These are phyloP conservation scores for Salinomyces thailandicus DNA, from an alignment of 2,329 filamentous ascomycete genomes.

Conservation along the genomic window DNA sequence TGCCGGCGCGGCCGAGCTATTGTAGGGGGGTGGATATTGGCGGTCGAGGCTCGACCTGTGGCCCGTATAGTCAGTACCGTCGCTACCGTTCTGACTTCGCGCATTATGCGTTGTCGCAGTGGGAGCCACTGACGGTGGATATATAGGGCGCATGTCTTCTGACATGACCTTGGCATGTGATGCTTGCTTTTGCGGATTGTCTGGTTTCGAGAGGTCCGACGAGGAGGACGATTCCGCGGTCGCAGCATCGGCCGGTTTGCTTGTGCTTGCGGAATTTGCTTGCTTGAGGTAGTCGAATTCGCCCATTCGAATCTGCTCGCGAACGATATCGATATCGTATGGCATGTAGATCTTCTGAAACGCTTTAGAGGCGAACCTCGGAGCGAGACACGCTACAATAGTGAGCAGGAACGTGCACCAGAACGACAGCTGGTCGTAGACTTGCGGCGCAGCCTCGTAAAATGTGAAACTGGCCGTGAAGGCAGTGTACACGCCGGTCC, in stretches of 20 bases:
- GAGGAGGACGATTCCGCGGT: slow-evolving; percentile 46
- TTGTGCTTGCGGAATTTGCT: slow-evolving; percentile 32
- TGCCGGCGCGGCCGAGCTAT: slow-evolving; percentile 7
- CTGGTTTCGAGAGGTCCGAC: slow-evolving; percentile 43
- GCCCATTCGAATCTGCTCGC: slow-evolving; percentile 78
- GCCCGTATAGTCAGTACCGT: slow-evolving; percentile 79
- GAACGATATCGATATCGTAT: slow-evolving; percentile 85
- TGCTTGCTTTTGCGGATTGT: slow-evolving; percentile 34
- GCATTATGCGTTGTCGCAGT: slow-evolving; percentile 71
- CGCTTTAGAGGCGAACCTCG: slow-evolving; percentile 75
- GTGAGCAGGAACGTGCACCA: slow-evolving; percentile 77
- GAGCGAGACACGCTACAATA: slow-evolving; percentile 71
- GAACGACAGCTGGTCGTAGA: slow-evolving; percentile 73
- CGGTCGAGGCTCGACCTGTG: slow-evolving; percentile 31
- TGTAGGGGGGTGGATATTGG: slow-evolving; percentile 29
- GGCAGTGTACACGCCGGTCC: slow-evolving; percentile 79
- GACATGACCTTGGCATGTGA: slow-evolving; percentile 49
- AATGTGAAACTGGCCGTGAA: slow-evolving; percentile 51
- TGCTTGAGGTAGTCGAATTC: slow-evolving; percentile 65
- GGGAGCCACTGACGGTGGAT: slow-evolving; percentile 75
- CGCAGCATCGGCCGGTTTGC: slow-evolving; percentile 34
- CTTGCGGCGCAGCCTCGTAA: slow-evolving; percentile 66
- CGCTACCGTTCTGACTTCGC: slow-evolving; percentile 79
- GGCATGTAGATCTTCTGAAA: slow-evolving; percentile 92
- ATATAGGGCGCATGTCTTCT: slow-evolving; percentile 85